Conservation (phyloP, 768 basidiomycete genomes). For the Xerocomellus chrysenteron region DNA sequence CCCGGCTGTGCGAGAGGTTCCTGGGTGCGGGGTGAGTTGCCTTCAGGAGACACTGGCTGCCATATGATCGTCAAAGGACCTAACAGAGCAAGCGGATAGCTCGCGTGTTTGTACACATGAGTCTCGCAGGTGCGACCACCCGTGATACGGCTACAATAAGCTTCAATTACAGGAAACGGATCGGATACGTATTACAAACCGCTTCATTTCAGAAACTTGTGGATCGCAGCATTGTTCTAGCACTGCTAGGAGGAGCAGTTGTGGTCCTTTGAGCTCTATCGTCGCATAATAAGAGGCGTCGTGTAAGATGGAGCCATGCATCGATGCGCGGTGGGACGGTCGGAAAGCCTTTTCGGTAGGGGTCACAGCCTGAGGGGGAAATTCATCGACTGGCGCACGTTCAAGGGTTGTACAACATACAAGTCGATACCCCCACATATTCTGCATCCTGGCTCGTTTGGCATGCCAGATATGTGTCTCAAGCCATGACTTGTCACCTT, state of each 20-base stretch:
- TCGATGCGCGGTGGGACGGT: conserved; percentile 85
- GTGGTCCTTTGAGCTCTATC: conserved; percentile 70
- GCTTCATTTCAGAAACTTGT: conserved; percentile 59
- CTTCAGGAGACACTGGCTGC: conserved; percentile 41
- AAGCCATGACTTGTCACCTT: conserved; percentile 89
- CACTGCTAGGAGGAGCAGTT: conserved; percentile 49
- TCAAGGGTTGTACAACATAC: conserved; percentile 36
- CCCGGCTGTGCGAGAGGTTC: conserved; percentile 6
- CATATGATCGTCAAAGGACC: conserved; percentile 75
- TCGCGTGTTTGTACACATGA: conserved; percentile 57
- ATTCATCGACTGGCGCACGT: background rate
- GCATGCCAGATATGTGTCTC: conserved; percentile 98
- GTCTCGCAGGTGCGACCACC: conserved; percentile 71
- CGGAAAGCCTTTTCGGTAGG: conserved; percentile 93
- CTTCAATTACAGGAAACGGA: background rate
- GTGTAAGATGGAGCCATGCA: conserved; percentile 83
- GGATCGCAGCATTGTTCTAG: conserved; percentile 64
- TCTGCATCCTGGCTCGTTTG: conserved; percentile 94
- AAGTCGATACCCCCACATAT: conserved; percentile 88
- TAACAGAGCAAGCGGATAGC: conserved; percentile 70
- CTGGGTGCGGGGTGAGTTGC: background rate
- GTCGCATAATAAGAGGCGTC: conserved; percentile 85
- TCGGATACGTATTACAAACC: conserved; percentile 39
- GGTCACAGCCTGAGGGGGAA: conserved; percentile 56
- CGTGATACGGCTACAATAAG: conserved; percentile 49